phyloP scores from a whole-genome alignment of 257 asterid genomes.

The Jacaranda copaia region DNA sequence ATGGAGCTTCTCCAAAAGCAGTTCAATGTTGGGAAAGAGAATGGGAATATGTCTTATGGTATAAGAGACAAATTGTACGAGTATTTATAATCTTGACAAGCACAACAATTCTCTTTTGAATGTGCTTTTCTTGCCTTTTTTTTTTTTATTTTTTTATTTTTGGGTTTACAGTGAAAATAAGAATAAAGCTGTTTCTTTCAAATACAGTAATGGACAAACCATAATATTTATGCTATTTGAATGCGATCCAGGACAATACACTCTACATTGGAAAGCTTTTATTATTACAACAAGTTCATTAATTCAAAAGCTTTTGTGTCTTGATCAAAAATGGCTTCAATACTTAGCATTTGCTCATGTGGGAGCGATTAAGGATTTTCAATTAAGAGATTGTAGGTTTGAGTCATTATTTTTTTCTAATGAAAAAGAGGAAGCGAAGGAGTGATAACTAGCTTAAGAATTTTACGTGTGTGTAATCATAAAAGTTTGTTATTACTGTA shows the following conservation, averaged over 20 bases:
- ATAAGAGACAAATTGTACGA: constrained; percentile 23
- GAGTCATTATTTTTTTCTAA: background rate
- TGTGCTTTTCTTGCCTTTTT: background rate
- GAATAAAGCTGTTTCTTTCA: background rate
- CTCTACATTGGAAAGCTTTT: background rate
- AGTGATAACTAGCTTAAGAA: no score
- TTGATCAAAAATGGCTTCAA: no score
- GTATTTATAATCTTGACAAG: constrained; percentile 30
- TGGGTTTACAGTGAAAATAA: background rate
- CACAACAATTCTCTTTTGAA: background rate
- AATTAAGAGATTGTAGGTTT: background rate
- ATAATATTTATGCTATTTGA: background rate
- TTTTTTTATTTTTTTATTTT: background rate
- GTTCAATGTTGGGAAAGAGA: constrained; percentile 27
- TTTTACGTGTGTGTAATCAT: no score
- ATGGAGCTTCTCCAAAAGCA: constrained; percentile 26
- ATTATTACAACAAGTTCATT: background rate
- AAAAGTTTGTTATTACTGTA: no score
- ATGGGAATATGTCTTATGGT: constrained; percentile 24
- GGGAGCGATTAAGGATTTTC: no score
- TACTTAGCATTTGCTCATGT: no score
- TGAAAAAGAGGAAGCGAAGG: no score
- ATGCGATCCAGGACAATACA: background rate
- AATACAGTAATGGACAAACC: no score
- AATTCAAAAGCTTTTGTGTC: background rate